Evolutionary conservation across 306 rosid species (phyloP).

Genomic region (Albizia julibrissin): DNA sequence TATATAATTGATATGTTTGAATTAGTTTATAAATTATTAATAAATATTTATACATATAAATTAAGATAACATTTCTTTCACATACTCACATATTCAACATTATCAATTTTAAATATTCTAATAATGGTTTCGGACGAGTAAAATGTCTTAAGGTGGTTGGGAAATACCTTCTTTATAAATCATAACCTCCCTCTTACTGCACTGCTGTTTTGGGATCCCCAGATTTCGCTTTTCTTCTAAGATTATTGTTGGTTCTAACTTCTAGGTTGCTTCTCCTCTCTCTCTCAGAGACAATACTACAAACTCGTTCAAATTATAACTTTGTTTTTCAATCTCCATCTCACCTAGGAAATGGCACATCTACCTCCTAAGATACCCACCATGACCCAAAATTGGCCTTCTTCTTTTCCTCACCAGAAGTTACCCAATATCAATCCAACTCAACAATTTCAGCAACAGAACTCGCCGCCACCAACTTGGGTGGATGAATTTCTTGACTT

Average conservation of each 20-base stretch:
- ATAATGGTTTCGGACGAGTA: too few relatives aligned
- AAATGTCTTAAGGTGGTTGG: too few relatives aligned
- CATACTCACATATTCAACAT: too few relatives aligned
- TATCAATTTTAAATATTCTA: too few relatives aligned
- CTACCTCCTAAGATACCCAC: constrained; percentile 93
- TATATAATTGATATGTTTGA: too few relatives aligned
- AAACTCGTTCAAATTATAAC: constrained; percentile 19
- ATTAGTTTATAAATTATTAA: too few relatives aligned
- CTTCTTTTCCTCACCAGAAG: constrained; percentile 46
- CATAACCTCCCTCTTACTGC: background rate
- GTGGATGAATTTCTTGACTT: constrained; percentile 89
- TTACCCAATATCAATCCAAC: constrained; percentile 28
- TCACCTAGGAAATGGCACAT: constrained; percentile 70
- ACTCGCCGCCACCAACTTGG: constrained; percentile 44
- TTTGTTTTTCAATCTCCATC: background rate
- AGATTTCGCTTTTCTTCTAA: constrained; percentile 28
- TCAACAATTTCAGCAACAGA: constrained; percentile 1
- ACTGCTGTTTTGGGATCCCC: background rate
- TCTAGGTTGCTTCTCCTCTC: constrained; percentile 31
- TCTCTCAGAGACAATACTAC: background rate
- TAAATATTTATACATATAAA: too few relatives aligned
- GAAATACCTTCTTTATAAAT: background rate
- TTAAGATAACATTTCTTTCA: too few relatives aligned
- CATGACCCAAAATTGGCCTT: constrained; percentile 75
- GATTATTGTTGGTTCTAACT: constrained; percentile 23